Conservation (phyloP, 148 eudicot genomes). For the Nepenthes mirabilis region DNA sequence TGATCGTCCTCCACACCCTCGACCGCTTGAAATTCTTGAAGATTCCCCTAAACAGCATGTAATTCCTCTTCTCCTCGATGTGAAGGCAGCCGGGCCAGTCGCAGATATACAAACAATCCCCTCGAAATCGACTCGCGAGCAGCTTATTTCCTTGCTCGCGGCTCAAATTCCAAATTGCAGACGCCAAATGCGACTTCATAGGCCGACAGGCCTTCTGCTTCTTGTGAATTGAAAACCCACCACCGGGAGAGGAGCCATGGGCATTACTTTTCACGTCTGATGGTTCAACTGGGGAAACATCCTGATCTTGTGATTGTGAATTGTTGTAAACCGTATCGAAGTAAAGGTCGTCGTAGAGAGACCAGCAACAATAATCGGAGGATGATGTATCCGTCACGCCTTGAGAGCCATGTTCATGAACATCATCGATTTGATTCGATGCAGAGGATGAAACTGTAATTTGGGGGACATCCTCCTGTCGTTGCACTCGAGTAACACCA, state of each 20-base stretch:
- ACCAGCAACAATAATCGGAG: slow-evolving; percentile 41
- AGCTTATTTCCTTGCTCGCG: slow-evolving; percentile 78
- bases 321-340: slow-evolving; percentile 54
- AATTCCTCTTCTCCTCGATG: slow-evolving; percentile 61
- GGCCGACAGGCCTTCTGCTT: slow-evolving; percentile 30
- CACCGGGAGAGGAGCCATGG: not conserved
- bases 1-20: slow-evolving; percentile 82
- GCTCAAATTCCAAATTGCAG: slow-evolving; percentile 60
- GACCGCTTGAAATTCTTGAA: slow-evolving; percentile 78
- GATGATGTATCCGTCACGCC: not conserved
- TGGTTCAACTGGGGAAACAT: not conserved
- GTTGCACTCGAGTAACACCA: not conserved
- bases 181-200: slow-evolving; percentile 56
- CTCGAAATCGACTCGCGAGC: slow-evolving; percentile 70
- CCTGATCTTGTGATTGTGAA: slow-evolving; percentile 16
- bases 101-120: slow-evolving; percentile 67
- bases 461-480: too few species aligned
- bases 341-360: slow-evolving; percentile 66
- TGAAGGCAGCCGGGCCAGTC: slow-evolving; percentile 96
- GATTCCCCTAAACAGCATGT: slow-evolving; percentile 80
- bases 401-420: not conserved
- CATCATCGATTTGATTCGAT: not conserved
- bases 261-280: not conserved
- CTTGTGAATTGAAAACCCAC: slow-evolving; percentile 16
- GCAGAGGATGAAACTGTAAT: not conserved